A percentile compares a stretch with the other conserved stretches of the same genome.
Conservation (phyloP, 2,329 filamentous ascomycete species). For the Talaromyces rugulosus region DNA sequence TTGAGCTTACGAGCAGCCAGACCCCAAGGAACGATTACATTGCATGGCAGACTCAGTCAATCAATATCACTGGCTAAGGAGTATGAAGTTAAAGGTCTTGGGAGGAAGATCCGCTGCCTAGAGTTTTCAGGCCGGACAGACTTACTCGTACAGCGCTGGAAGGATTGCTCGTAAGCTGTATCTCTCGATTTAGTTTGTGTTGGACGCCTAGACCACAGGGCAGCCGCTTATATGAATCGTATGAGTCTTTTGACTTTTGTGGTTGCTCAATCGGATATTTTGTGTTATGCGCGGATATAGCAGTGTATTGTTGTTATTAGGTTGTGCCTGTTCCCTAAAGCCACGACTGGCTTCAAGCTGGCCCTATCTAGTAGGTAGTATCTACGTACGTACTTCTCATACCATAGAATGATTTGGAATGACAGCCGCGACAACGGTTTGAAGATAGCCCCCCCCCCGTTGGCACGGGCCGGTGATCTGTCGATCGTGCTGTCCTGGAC, state of each 20-base stretch:
- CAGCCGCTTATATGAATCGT: not conserved
- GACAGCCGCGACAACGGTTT: too few relatives aligned
- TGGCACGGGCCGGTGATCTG: not conserved
- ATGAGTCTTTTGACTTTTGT: not conserved
- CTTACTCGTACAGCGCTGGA: not conserved
- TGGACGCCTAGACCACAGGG: not conserved
- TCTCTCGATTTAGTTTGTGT: not conserved
- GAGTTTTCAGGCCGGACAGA: not conserved
- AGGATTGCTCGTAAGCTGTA: not conserved
- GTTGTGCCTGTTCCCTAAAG: not conserved
- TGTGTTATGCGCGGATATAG: not conserved
- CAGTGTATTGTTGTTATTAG: not conserved
- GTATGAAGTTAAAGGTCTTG: not conserved
- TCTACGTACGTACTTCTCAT: too few relatives aligned
- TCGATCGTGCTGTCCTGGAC: not conserved
- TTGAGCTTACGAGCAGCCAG: not conserved
- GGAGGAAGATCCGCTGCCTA: not conserved
- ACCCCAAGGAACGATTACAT: not conserved
- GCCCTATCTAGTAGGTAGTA: too few relatives aligned
- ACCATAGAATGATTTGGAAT: too few relatives aligned
- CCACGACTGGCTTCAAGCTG: not conserved
- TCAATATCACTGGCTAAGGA: not conserved
- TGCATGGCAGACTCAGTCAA: not conserved
- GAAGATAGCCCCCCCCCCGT: not conserved
- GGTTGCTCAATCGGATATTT: not conserved